Conservation (phyloP, 1,284 basidiomycete genomes). For the Pyrrhoderma lamaoense region DNA sequence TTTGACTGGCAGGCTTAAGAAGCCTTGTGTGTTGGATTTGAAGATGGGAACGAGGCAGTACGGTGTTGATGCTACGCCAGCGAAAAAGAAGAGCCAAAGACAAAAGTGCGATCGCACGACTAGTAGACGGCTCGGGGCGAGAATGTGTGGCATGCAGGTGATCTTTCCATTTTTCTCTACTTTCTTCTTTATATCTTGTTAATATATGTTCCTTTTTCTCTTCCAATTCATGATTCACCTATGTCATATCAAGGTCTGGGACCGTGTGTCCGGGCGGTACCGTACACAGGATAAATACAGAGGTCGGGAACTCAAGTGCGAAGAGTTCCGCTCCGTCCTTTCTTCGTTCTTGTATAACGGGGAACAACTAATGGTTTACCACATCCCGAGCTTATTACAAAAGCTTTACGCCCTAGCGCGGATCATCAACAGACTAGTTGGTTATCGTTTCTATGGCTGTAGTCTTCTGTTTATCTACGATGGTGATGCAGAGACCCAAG, state of each 20-base stretch:
- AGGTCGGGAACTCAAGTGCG: conserved; percentile 81
- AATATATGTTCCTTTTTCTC: not conserved
- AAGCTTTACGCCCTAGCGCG: conserved; percentile 92
- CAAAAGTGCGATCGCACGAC: conserved; percentile 98
- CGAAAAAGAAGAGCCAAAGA: conserved; percentile 95
- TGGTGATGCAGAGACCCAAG: conserved; percentile 84
- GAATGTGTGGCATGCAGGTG: conserved; percentile 99
- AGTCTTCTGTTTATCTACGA: conserved; percentile 97
- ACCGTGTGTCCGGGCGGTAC: conserved; percentile 75
- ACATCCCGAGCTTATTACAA: conserved; percentile 86
- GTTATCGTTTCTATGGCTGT: conserved; percentile 97
- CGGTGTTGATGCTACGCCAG: conserved; percentile 87
- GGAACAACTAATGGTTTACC: conserved; percentile 76
- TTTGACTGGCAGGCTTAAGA: conserved; percentile 88
- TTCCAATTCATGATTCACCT: not conserved
- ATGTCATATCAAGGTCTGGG: conserved; percentile 69
- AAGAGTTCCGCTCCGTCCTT: conserved; percentile 80
- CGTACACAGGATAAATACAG: conserved; percentile 95
- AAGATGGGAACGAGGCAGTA: conserved; percentile 99
- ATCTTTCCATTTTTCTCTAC: conserved; percentile 18
- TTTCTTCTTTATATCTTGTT: conserved; percentile 9
- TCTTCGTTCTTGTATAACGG: conserved; percentile 85
- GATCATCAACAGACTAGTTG: conserved; percentile 81
- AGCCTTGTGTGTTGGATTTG: conserved; percentile 93
- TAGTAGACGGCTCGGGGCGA: conserved; percentile 82